Percentiles rank a stretch among this genome's conserved stretches.
These are phyloP conservation scores for Odonthalia washingtoniensis DNA, from an alignment of 31 red algal genomes.

Conservation along the genomic window DNA sequence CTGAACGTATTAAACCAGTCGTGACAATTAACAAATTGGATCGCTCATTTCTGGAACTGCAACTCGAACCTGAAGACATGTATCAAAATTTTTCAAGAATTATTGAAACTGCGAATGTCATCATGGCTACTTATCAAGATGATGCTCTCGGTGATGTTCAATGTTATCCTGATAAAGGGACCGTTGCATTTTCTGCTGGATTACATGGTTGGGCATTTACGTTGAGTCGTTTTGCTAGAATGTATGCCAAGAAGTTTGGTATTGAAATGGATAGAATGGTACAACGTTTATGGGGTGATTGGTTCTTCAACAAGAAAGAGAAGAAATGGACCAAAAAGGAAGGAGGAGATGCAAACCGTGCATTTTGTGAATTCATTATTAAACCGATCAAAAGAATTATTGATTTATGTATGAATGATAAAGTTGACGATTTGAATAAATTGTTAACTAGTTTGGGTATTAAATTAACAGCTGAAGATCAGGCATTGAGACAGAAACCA, in stretches of 20 bases:
- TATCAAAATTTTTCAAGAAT: slow-evolving; percentile 98
- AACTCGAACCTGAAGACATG: slow-evolving; percentile 98
- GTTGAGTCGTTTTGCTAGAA: slow-evolving; percentile 95
- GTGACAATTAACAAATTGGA: slow-evolving; percentile 99
- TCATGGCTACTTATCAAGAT: slow-evolving; percentile 98
- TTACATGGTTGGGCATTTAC: slow-evolving; percentile 99
- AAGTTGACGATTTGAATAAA: slow-evolving; percentile 89
- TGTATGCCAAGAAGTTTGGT: slow-evolving; percentile 99
- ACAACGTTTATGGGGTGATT: slow-evolving; percentile 96
- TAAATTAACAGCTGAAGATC: slow-evolving; percentile 92
- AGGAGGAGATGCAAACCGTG: slow-evolving; percentile 57
- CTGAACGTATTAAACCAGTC: slow-evolving; percentile 98
- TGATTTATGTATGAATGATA: slow-evolving; percentile 95
- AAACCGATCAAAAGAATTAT: slow-evolving; percentile 99
- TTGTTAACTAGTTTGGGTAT: slow-evolving; percentile 80
- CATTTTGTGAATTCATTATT: slow-evolving; percentile 98
- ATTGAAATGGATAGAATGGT: slow-evolving; percentile 95
- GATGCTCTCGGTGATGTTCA: slow-evolving; percentile 93
- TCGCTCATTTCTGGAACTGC: slow-evolving; percentile 98
- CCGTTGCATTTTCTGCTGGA: slow-evolving; percentile 98
- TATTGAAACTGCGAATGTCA: slow-evolving; percentile 99
- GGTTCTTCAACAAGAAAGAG: slow-evolving; percentile 90
- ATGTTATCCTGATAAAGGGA: slow-evolving; percentile 91
- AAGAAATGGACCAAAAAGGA: slow-evolving; percentile 96
- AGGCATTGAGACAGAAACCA: slow-evolving; percentile 92